phyloP scores from a whole-genome alignment of 2,329 filamentous ascomycete genomes.

The Keithomyces neogunnii region DNA sequence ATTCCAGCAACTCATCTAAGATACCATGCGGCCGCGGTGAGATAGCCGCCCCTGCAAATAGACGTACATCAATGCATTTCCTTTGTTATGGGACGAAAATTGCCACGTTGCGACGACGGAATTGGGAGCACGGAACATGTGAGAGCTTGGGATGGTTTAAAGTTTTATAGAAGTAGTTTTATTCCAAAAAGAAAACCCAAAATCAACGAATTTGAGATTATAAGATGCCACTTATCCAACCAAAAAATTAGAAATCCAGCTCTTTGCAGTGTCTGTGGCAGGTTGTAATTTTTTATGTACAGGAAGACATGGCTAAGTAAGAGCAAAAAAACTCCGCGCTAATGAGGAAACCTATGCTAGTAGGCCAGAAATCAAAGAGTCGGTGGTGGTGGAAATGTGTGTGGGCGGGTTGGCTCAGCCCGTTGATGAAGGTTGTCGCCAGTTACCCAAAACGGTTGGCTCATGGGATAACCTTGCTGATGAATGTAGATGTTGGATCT shows the following conservation, averaged over 20 bases:
- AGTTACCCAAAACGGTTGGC: neutral
- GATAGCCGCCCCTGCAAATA: neutral
- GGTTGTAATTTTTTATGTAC: neutral
- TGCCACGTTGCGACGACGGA: constrained; percentile 18
- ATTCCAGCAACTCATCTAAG: constrained; percentile 93
- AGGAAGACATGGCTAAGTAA: neutral
- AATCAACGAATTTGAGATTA: neutral
- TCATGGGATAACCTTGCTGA: neutral
- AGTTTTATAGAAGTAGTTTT: constrained; percentile 12
- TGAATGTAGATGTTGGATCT: neutral
- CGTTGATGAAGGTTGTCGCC: neutral
- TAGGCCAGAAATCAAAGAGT: neutral
- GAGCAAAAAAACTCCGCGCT: constrained; percentile 4
- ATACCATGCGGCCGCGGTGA: neutral
- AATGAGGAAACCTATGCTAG: neutral
- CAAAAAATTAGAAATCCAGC: neutral
- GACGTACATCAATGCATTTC: constrained; percentile 2
- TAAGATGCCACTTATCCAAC: neutral
- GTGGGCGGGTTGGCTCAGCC: neutral
- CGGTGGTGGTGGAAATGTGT: neutral
- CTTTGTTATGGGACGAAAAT: constrained; percentile 11
- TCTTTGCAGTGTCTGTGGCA: neutral
- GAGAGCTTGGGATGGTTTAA: constrained; percentile 12
- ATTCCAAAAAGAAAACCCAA: neutral
- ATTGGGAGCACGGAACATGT: constrained; percentile 16